These are phyloP conservation scores for Cadophora sp. DNA, from an alignment of 2,329 filamentous ascomycete genomes.

Conservation along the genomic window DNA sequence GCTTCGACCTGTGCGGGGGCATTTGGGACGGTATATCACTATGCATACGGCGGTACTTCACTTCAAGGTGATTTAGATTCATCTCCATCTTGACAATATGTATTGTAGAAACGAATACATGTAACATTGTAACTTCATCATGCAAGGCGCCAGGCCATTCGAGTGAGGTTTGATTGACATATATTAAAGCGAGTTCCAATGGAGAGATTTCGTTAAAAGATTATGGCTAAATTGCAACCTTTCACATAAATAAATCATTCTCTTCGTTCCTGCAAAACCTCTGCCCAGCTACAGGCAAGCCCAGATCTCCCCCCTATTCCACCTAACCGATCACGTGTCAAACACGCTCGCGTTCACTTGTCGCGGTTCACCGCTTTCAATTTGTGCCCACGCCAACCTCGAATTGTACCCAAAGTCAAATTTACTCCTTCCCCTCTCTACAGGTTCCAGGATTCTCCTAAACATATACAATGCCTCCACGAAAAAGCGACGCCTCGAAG, in stretches of 20 bases:
- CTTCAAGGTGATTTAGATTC: slow-evolving; percentile 7
- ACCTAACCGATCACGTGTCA: neutral
- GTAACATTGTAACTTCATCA: slow-evolving; percentile 7
- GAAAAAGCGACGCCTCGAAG: slow-evolving; percentile 60
- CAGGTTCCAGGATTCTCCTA: neutral
- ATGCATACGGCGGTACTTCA: slow-evolving; percentile 5
- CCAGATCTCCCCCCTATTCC: neutral
- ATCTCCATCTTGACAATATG: slow-evolving; percentile 10
- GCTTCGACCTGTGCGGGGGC: slow-evolving; percentile 23
- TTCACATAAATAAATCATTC: neutral
- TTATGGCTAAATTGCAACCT: neutral
- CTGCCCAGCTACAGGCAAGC: neutral
- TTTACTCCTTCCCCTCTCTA: neutral
- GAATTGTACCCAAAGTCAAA: slow-evolving; percentile 15
- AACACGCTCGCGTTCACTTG: slow-evolving; percentile 9
- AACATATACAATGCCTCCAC: slow-evolving; percentile 56
- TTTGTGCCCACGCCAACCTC: slow-evolving; percentile 2
- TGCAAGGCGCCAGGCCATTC: neutral
- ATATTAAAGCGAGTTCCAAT: neutral
- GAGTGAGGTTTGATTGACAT: neutral
- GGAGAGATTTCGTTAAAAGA: neutral
- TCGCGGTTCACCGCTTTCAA: slow-evolving; percentile 15
- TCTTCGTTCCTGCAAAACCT: neutral
- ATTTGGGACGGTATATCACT: slow-evolving; percentile 10
- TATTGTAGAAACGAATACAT: slow-evolving; percentile 3